Evolutionary conservation across 495 filamentous ascomycete genomes (phyloP).

Genomic region (Achaetomiella virescens): DNA sequence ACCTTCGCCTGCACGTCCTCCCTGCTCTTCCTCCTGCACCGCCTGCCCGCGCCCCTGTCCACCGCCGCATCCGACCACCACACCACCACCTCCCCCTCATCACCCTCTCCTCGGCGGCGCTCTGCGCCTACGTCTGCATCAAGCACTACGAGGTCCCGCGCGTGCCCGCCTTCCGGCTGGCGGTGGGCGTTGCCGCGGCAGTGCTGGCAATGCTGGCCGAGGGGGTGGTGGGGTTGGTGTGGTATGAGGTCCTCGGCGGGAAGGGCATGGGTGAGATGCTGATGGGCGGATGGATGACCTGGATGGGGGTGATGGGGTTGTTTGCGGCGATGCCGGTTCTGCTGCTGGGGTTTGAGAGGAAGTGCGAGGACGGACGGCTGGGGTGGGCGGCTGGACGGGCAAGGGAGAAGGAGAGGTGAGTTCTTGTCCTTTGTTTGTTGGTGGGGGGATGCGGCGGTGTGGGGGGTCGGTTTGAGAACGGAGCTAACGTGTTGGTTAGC

Average conservation of each 20-base stretch:
- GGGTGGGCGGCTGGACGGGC: background rate
- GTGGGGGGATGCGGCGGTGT: background rate
- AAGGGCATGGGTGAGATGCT: background rate
- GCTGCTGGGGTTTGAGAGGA: background rate
- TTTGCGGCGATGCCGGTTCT: slow-evolving; percentile 4
- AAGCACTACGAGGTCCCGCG: slow-evolving; percentile 23
- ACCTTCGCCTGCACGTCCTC: slow-evolving; percentile 8
- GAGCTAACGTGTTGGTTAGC: no score
- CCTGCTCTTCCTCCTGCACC: slow-evolving; percentile 4
- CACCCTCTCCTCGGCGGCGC: slow-evolving; percentile 6
- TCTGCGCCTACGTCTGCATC: slow-evolving; percentile 15
- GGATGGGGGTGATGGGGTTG: background rate
- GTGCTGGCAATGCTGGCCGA: slow-evolving; percentile 10
- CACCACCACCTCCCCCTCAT: background rate
- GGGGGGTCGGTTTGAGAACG: background rate
- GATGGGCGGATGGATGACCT: background rate
- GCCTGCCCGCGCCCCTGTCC: background rate
- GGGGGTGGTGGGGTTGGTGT: slow-evolving; percentile 4
- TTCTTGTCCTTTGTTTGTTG: background rate
- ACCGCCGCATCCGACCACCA: background rate
- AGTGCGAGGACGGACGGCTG: background rate
- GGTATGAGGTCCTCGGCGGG: slow-evolving; percentile 12
- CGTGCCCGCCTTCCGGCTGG: slow-evolving; percentile 17
- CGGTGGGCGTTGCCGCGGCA: slow-evolving; percentile 16
- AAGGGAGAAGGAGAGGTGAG: background rate